A percentile compares a stretch with the other conserved stretches of the same genome.
Evolutionary conservation across 139 green algal genomes (phyloP).

Genomic region (Chlorella ohadii): DNA sequence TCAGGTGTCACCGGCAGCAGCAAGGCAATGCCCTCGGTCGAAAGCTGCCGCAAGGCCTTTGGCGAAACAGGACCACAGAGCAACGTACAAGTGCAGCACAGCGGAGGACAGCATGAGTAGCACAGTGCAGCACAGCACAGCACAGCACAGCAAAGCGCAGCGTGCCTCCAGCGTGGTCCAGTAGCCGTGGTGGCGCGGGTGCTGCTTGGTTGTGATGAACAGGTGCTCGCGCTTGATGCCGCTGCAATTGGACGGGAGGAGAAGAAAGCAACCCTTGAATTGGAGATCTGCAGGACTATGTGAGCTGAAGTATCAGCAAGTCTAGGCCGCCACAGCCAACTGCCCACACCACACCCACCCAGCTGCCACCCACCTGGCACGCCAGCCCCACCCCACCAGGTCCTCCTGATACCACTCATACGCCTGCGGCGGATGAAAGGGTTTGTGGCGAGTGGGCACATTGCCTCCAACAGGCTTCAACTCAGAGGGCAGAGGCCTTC

Average conservation of each 20-base stretch:
- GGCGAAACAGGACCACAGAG: too few species aligned
- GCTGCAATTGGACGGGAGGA: neutral
- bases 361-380: neutral
- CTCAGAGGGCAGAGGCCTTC: neutral
- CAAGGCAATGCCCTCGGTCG: neutral
- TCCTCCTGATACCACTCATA: constrained; percentile 87
- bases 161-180: constrained; percentile 45
- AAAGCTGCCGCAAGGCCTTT: too few species aligned
- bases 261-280: neutral
- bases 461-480: neutral
- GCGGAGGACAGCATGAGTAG: too few species aligned
- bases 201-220: constrained; percentile 89
- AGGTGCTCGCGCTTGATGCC: constrained; percentile 57
- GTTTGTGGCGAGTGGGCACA: too few species aligned
- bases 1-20: too few species aligned
- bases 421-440: constrained; percentile 58
- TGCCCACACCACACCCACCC: too few species aligned
- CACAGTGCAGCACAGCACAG: too few species aligned
- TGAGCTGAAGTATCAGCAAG: too few species aligned
- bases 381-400: constrained; percentile 62
- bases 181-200: constrained; percentile 78
- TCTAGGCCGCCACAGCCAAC: too few species aligned
- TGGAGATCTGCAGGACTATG: neutral
- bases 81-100: too few species aligned
- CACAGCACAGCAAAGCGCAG: too few species aligned